A percentile compares a stretch with the other conserved stretches of the same genome.
phyloP scores from a whole-genome alignment of 2,329 filamentous ascomycete genomes.

The Tothia fuscella region DNA sequence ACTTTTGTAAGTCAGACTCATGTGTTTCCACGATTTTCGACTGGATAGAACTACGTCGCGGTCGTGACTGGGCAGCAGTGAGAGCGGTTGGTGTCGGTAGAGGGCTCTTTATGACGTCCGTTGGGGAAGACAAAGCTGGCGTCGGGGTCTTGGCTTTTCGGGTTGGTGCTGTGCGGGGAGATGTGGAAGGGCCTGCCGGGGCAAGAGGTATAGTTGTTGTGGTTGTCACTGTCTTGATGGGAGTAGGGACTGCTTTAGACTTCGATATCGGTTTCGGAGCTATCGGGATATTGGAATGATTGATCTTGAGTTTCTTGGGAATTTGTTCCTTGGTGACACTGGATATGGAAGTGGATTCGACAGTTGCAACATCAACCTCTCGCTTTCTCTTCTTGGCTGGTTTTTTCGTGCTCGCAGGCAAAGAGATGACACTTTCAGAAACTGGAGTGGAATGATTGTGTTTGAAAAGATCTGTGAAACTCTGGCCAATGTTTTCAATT shows the following conservation, averaged over 20 bases:
- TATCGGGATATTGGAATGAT: constrained; percentile 3
- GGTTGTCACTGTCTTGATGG: constrained; percentile 16
- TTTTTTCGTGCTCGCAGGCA: constrained; percentile 16
- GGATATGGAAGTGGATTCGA: constrained; percentile 13
- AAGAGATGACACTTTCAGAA: constrained; percentile 14
- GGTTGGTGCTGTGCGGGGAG: no score
- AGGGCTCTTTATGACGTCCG: constrained; percentile 6
- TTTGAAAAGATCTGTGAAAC: constrained; percentile 23
- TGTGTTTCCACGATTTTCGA: not conserved
- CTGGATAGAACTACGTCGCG: constrained; percentile 12
- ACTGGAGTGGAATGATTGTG: constrained; percentile 5
- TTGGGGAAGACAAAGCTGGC: constrained; percentile 10
- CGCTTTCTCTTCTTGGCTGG: constrained; percentile 40
- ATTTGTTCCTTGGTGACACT: constrained; percentile 14
- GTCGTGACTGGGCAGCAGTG: constrained; percentile 25
- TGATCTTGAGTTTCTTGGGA: constrained; percentile 10
- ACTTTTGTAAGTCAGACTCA: constrained; percentile 10
- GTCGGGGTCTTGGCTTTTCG: constrained; percentile 10
- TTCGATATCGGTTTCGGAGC: constrained; percentile 19
- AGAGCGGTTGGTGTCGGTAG: constrained; percentile 17
- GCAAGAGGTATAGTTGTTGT: constrained; percentile 30
- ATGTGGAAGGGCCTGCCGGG: constrained; percentile 29
- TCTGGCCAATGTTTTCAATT: constrained; percentile 18
- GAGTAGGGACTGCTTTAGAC: constrained; percentile 18
- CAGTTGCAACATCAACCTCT: constrained; percentile 28